phyloP scores from a whole-genome alignment of 2,329 filamentous ascomycete genomes.

The Arachnopeziza araneosa region DNA sequence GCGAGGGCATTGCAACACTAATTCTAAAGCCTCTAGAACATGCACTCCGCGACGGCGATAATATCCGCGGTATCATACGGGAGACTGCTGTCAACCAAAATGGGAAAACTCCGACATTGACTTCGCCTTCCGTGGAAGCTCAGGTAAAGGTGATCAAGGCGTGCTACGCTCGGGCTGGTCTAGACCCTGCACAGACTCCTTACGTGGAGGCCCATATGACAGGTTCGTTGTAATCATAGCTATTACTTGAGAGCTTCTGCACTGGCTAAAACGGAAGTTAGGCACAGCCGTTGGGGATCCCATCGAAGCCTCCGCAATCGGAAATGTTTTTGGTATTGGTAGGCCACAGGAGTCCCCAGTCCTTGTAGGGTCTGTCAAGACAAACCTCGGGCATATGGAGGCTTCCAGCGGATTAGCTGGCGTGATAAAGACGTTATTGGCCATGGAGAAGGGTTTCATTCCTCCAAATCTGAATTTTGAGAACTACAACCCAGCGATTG shows the following conservation, averaged over 20 bases:
- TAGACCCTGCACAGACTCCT: constrained; percentile 9
- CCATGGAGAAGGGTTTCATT: constrained; percentile 36
- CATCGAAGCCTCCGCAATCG: not conserved
- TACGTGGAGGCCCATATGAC: constrained; percentile 17
- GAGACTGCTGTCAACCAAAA: constrained; percentile 50
- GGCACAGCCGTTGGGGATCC: constrained; percentile 11
- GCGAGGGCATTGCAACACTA: constrained; percentile 53
- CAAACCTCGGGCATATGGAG: constrained; percentile 32
- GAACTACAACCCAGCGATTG: too few relatives aligned
- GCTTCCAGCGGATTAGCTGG: constrained; percentile 32
- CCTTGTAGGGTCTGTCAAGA: constrained; percentile 30
- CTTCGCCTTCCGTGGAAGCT: constrained; percentile 42
- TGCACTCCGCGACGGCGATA: constrained; percentile 53
- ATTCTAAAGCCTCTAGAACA: constrained; percentile 53
- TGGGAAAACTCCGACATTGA: constrained; percentile 51
- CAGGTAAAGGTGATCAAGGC: constrained; percentile 29
- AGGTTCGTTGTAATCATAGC: constrained; percentile 6
- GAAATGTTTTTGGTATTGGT: constrained; percentile 1
- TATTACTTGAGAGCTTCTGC: too few relatives aligned
- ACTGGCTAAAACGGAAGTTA: too few relatives aligned
- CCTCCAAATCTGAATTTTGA: constrained; percentile 35
- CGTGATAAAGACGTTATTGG: constrained; percentile 35
- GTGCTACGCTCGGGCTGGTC: constrained; percentile 6
- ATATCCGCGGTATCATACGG: constrained; percentile 48
- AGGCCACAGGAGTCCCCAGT: not conserved